Evolutionary conservation across 2,329 filamentous ascomycete genomes (phyloP), one percentile per base, ranked within the genome.

Genomic region (Xylaria digitata): DNA sequence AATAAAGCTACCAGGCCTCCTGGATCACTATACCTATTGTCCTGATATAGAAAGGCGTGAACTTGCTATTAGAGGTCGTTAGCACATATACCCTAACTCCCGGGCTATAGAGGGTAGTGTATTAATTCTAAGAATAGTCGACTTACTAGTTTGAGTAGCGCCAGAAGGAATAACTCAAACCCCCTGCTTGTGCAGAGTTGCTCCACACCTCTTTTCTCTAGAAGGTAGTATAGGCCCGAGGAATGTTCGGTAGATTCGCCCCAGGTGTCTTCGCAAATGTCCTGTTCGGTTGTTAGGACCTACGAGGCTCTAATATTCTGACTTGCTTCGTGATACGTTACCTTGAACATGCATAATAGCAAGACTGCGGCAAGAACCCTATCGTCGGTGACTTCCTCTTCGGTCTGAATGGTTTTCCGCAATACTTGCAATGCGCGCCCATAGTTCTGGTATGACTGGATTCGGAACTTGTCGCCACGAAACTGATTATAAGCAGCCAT

Each of bases 401-500:
- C 61, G 11, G 15, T 46, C 6, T 70, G 34, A 3, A 70, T 70
- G 11, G 58, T 63, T 49, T 60, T 48, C 34, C 58, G 57, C 26
- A 69, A 55, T 23, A 48, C 52, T 21, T 56, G 63, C n/a, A 69
- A 13, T 30, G 69, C 66, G 15, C 58, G 61, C 34, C 58, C 66
- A 49, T 70, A 69, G 42, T 70, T 70, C 45, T 65, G 66, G 43
- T 70, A 70, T 7, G 69, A 67, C 43, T 69, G 58, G 4, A 67
- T 21, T 21, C 64, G 37, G 42, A 69, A 70, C 37, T 65, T 61
- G 26, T 63, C 40, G 43, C 58, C 65, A 6, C 68, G 63, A 54
- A 69, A 69, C 21, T 70, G 66, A 48, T 70, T 70, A 49, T 67
- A 69, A 32, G 68, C 68, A 1, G 66, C 68, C 66, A 67, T 69